phyloP scores from a whole-genome alignment of 2,329 filamentous ascomycete species.

The Helotiales sp. region DNA sequence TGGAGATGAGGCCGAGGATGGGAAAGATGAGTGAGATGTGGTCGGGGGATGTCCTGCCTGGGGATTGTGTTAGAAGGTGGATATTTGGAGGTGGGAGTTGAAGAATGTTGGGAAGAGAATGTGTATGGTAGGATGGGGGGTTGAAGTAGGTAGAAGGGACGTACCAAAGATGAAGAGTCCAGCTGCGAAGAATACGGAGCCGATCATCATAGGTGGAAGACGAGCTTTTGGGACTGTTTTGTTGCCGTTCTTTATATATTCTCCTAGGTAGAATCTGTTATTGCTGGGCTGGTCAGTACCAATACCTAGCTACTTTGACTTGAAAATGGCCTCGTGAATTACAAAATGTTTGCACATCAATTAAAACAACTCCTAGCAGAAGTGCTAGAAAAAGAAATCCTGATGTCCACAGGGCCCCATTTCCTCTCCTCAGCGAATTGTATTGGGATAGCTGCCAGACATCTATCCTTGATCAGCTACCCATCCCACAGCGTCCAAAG shows the following conservation, averaged over 20 bases:
- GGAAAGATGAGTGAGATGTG: slow-evolving; percentile 52
- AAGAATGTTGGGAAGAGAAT: neutral
- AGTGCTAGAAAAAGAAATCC: slow-evolving; percentile 37
- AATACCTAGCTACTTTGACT: too few species aligned
- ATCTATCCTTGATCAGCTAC: slow-evolving; percentile 38
- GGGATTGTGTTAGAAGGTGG: neutral
- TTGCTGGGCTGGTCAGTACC: slow-evolving; percentile 43
- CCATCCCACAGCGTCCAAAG: neutral
- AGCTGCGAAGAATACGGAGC: slow-evolving; percentile 54
- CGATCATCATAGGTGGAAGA: slow-evolving; percentile 66
- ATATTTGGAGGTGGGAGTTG: too few species aligned
- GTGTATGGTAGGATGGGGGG: neutral
- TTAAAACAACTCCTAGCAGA: slow-evolving; percentile 68
- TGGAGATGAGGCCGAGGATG: slow-evolving; percentile 54
- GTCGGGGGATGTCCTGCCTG: slow-evolving; percentile 47
- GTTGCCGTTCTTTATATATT: slow-evolving; percentile 61
- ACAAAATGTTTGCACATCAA: neutral
- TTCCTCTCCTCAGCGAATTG: slow-evolving; percentile 68
- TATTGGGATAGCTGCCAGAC: slow-evolving; percentile 50
- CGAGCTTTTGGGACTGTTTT: slow-evolving; percentile 58
- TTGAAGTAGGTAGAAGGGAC: neutral
- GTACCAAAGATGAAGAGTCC: slow-evolving; percentile 56
- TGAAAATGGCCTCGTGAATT: neutral
- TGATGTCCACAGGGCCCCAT: slow-evolving; percentile 45
- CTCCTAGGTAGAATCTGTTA: slow-evolving; percentile 74